These are phyloP conservation scores for Myriosclerotinia duriaeana DNA, from an alignment of 2,329 filamentous ascomycete genomes.

Conservation along the genomic window DNA sequence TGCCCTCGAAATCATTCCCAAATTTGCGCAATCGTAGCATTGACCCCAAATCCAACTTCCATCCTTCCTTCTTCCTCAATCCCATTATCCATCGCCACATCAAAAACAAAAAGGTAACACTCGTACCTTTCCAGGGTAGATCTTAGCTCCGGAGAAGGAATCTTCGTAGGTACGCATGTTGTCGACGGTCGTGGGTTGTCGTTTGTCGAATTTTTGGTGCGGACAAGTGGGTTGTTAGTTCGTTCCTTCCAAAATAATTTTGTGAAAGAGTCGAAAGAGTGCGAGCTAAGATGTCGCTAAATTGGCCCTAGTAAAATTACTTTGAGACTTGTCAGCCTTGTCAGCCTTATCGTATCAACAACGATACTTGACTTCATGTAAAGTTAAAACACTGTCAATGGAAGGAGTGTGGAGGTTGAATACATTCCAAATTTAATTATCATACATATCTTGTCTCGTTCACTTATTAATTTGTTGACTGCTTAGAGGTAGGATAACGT, in stretches of 20 bases:
- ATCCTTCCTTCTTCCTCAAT: conserved; percentile 19
- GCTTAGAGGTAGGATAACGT: not conserved
- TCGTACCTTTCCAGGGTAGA: conserved; percentile 77
- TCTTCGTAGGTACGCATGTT: conserved; percentile 61
- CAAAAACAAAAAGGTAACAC: conserved; percentile 20
- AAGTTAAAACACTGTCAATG: not conserved
- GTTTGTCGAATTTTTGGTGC: conserved; percentile 34
- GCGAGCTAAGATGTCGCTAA: conserved; percentile 24
- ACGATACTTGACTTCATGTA: not conserved
- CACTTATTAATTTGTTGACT: too few species aligned
- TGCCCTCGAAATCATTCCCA: not conserved
- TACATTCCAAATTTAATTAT: too few species aligned
- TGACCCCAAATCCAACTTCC: conserved; percentile 1
- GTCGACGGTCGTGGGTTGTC: conserved; percentile 33
- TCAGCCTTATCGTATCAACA: not conserved
- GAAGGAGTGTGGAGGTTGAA: rapidly evolving
- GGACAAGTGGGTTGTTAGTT: conserved; percentile 25
- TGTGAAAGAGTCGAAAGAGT: conserved; percentile 16
- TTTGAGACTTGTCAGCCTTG: conserved; percentile 15
- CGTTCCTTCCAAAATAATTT: conserved; percentile 20
- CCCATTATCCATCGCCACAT: conserved; percentile 29
- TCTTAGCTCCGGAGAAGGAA: conserved; percentile 74
- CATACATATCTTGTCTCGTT: too few species aligned
- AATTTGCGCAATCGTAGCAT: not conserved
- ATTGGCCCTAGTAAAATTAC: conserved; percentile 16